Evolutionary conservation across 1,284 basidiomycete genomes (phyloP), one percentile per base, ranked within the genome.

Genomic region (Ustilago hordei): DNA sequence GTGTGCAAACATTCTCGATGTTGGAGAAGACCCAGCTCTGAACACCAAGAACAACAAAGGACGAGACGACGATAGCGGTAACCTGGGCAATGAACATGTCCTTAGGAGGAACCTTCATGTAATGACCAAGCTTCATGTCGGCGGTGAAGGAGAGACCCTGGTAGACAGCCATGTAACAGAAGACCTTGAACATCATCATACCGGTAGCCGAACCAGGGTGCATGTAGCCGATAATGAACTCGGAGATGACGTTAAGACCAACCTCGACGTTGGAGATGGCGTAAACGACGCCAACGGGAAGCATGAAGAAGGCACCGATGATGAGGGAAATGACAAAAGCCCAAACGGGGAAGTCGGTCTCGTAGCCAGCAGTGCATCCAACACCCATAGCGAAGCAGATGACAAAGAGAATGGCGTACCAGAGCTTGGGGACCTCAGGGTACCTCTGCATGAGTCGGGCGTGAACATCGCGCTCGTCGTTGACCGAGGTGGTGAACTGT

Each of bases 191-290:
- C 69, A 94, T 88, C 90, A 93, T 91, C 85, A 92, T 91, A 61
- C 93, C 93, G 62, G 94, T 88, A 2, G 94, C 93, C 53, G 89
- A 89, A 15, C 92, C 92, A 28, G 93, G 93, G 55, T 93, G 87
- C 67, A 92, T 88, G 87, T 93, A 94, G 3, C 93, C 93, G 11
- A 89, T 90, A 65, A 95, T 86, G 74, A 95, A 87, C 86, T 95
- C 93, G 55, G 90, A 89, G 81, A 95, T 89, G 53, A 94, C 90
- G 73, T 88, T 82, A 67, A 81, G 86, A 2, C 89, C 89, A 57
- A 94, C 87, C 72, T 90, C 89, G 84, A 94, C 92, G 85, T 95
- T 95, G 63, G 93, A 93, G 82, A 94, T 91, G 31, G 93, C 93
- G 80, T 91, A 91, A 55, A 94, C 88, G 89, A 94, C 92, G 76